Conservation (phyloP, 2,329 filamentous ascomycete species). For the Zymoseptoria crescenta region DNA sequence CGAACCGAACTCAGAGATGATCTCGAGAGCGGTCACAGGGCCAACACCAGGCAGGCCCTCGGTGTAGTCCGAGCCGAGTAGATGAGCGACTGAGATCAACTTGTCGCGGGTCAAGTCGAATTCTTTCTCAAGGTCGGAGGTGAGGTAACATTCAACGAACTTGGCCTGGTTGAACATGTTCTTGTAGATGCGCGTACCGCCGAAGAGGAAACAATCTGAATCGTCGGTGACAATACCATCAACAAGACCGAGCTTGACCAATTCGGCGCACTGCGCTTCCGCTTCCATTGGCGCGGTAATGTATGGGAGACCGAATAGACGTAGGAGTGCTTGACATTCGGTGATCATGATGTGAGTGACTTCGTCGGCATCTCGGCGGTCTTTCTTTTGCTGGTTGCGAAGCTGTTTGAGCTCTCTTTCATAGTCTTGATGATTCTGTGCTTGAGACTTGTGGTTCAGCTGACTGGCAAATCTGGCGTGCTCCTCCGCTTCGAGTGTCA, state of each 20-base stretch:
- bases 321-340: conserved; percentile 85
- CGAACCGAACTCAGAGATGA: conserved; percentile 77
- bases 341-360: conserved; percentile 93
- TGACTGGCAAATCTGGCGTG: conserved; percentile 87
- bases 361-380: conserved; percentile 90
- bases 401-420: conserved; percentile 80
- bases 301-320: conserved; percentile 88
- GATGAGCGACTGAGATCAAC: conserved; percentile 81
- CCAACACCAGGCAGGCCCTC: conserved; percentile 86
- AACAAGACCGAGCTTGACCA: conserved; percentile 77
- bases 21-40: conserved; percentile 88
- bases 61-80: conserved; percentile 91
- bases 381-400: conserved; percentile 91
- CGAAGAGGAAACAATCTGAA: conserved; percentile 93
- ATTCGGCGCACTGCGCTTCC: conserved; percentile 91
- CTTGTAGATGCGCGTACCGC: conserved; percentile 93
- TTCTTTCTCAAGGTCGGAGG: conserved; percentile 76
- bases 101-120: conserved; percentile 79
- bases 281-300: conserved; percentile 98
- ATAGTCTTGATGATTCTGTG: conserved; percentile 68
- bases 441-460: conserved; percentile 66
- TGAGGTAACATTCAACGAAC: conserved; percentile 91
- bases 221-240: conserved; percentile 98
- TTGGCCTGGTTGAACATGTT: conserved; percentile 99
- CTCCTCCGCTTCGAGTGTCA: conserved; percentile 86